Conservation (phyloP, 192 early-diverging fungal species). For the Coemansia erecta region DNA sequence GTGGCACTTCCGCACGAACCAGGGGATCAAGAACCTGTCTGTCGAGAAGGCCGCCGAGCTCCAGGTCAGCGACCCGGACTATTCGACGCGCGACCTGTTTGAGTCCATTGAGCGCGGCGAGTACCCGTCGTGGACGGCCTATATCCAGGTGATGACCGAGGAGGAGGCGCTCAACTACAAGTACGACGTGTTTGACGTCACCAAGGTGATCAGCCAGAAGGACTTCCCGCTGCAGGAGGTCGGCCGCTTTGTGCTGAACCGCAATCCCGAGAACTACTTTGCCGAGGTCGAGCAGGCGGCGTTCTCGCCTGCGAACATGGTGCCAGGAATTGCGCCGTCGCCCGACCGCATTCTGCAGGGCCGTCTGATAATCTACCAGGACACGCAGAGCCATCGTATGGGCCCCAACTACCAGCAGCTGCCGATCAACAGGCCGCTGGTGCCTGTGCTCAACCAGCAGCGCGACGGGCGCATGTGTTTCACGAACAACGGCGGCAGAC, state of each 20-base stretch:
- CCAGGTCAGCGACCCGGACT: slow-evolving; percentile 1
- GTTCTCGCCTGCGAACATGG: slow-evolving; percentile 66
- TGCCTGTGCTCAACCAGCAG: slow-evolving; percentile 59
- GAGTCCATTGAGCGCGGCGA: slow-evolving; percentile 53
- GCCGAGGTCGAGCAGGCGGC: slow-evolving; percentile 72
- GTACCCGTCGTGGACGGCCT: slow-evolving; percentile 64
- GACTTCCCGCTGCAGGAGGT: slow-evolving; percentile 62
- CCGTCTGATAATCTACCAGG: slow-evolving; percentile 71
- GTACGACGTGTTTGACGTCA: slow-evolving; percentile 65
- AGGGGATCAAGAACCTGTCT: slow-evolving; percentile 15
- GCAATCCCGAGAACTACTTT: slow-evolving; percentile 75
- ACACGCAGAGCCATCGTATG: slow-evolving; percentile 67
- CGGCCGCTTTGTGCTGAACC: slow-evolving; percentile 69
- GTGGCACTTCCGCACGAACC: slow-evolving; percentile 77
- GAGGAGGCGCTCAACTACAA: slow-evolving; percentile 60
- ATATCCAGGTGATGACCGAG: slow-evolving; percentile 62
- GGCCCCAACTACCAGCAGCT: slow-evolving; percentile 71
- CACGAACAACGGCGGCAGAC: slow-evolving; percentile 57
- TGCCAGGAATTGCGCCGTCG: slow-evolving; percentile 67
- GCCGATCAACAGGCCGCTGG: slow-evolving; percentile 63
- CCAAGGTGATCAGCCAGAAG: slow-evolving; percentile 67
- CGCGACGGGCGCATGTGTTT: slow-evolving; percentile 63
- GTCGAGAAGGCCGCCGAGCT: slow-evolving; percentile 1
- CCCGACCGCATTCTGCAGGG: slow-evolving; percentile 71
- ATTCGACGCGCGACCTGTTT: slow-evolving; percentile 5